Evolutionary conservation across 1,284 basidiomycete genomes (phyloP), one percentile per base, ranked within the genome.

Genomic region (Papiliotrema terrestris): DNA sequence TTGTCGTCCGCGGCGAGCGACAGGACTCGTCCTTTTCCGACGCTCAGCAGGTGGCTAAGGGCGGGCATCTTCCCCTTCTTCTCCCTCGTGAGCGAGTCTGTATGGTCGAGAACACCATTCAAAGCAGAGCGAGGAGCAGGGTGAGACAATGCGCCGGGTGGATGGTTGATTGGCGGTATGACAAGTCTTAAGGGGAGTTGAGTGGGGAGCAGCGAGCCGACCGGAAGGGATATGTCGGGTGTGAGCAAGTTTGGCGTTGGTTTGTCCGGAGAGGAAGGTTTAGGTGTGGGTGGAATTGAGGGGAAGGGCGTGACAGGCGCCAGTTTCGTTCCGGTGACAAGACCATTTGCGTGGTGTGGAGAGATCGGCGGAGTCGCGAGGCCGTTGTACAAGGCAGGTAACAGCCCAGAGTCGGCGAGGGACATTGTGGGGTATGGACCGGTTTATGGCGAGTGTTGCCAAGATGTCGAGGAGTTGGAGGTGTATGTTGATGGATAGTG

Each of bases 1-100:
- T 80, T 72, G 3, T 83, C 82, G 67, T 87, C 86, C 1, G 87
- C 84, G 19, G 86, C 86, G 6, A 94, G 77, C 69, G 87, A 85
- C 38, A 93, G 79, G 1, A 92, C 85, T 20, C 71, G 59, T 0
- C 72, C 73, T 17, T 62, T 59, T 19, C 72, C 73, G 8, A 74
- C 73, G 46, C 63, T 71, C 19, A 77, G 63, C 42, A 77, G 52
- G 59, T 77, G 75, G n/a, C 66, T 69, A 41, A 76, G 56, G 9
- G 70, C 66, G 1, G 75, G 75, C 61, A 72, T 65, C 49, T 71
- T 67, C 35, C 73, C 70, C 52, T 71, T 70, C 45, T 68, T 60
- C 52, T 72, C 71, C 36, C 75, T 59, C 3, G 73, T 75, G 39
- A 77, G 61, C 36, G 73, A 75, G 57, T 77, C 73, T 69, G 61